Base-by-base conservation (phyloP, 202 grass and related monocot genomes). In the Cymbopogon flexuosus region DNA sequence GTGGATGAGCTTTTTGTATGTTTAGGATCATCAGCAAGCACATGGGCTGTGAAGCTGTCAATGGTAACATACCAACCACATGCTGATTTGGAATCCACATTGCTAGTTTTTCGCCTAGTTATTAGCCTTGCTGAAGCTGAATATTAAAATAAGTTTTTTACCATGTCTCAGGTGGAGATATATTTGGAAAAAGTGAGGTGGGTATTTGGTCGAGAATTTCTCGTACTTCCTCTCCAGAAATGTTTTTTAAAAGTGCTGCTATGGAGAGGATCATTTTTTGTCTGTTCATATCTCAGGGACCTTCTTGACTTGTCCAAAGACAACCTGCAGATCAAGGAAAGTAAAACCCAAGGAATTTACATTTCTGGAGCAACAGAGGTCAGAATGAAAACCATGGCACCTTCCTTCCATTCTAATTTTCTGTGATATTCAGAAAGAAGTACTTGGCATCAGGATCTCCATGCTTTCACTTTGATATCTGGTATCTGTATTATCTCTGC, bases 311-410 rank as follows among this genome's bases (percentile, higher is more conserved):
- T 36, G 35, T 36, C 35, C 5, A 36, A 42, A 42, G 40, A 42
- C 40, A 42, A 42, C 40, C 40, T 42, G 57, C 91, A 93, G 37
- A 97, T 93, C 72, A 93, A 97, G 88, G 91, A 97, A 83, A 91
- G 81, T 49, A 92, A 88, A 85, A 82, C 59, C 74, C 91, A 93
- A 73, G 94, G 91, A 35, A 92, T 94, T 80, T 97, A 88, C 72
- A 93, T 97, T 87, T 85, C 64, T 82, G 89, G 91, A 47, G 89
- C 91, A 90, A 92, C 89, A 72, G 89, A 93, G 91, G 89, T 94
- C 40, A 73, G 31, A 33, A 65, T 75, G 2, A 80, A 78, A 36
- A 61, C 35, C 22, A 22, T n/a, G 51, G 1, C 36, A 65, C 34
- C 1, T 49, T 15, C 56, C 8, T 75, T 70, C 13, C 2, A n/a